phyloP scores from a whole-genome alignment of 352 stramenopile genomes.

The Plasmopara muralis region DNA sequence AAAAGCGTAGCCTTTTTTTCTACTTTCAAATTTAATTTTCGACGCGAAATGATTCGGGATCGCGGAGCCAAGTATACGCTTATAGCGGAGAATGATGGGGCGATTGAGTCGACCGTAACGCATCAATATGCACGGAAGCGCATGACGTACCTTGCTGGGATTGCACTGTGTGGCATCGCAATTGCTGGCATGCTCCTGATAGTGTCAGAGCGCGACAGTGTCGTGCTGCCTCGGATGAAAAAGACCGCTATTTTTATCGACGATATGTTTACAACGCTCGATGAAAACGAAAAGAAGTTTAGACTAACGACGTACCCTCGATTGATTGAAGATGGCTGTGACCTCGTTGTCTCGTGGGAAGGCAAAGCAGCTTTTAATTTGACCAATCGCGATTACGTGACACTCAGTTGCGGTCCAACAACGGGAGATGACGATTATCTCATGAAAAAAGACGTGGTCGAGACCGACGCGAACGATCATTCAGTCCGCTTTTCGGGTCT shows the following conservation, averaged over 20 bases:
- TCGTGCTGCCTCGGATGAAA: background rate
- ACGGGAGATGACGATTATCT: slow-evolving; percentile 43
- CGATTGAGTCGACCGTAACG: slow-evolving; percentile 2
- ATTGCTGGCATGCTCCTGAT: slow-evolving; percentile 8
- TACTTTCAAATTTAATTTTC: background rate
- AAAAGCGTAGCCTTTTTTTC: background rate
- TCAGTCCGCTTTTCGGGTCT: slow-evolving; percentile 56
- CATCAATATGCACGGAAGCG: slow-evolving; percentile 6
- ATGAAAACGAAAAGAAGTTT: slow-evolving; percentile 12
- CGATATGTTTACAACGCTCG: slow-evolving; percentile 1
- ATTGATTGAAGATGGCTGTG: slow-evolving; percentile 35
- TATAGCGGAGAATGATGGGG: slow-evolving; percentile 13
- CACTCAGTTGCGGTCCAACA: slow-evolving; percentile 54
- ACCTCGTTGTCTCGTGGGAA: slow-evolving; percentile 50
- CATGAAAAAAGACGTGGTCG: slow-evolving; percentile 28
- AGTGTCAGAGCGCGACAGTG: background rate
- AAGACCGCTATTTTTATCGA: background rate
- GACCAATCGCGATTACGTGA: slow-evolving; percentile 46
- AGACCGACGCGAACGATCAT: slow-evolving; percentile 18
- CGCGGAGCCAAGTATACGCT: slow-evolving; percentile 18
- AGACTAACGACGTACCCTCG: slow-evolving; percentile 30
- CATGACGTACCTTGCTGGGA: slow-evolving; percentile 4
- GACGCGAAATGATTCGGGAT: slow-evolving; percentile 15
- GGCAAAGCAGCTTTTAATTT: slow-evolving; percentile 1
- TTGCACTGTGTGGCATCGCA: slow-evolving; percentile 12